These are phyloP conservation scores for Gomphus bonarii DNA, from an alignment of 1,284 basidiomycete genomes.

Conservation along the genomic window DNA sequence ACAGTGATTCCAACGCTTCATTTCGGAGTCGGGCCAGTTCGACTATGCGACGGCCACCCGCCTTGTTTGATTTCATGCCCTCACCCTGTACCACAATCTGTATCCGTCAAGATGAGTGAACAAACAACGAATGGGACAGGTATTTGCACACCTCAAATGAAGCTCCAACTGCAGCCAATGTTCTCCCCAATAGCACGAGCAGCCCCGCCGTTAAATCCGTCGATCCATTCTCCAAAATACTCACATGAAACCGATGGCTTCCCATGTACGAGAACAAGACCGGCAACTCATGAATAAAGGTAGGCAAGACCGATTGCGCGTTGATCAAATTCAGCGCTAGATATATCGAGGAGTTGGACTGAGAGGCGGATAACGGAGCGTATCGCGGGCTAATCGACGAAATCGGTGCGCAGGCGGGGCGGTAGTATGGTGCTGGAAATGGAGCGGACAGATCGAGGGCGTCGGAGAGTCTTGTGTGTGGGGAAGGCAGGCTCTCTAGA, in stretches of 20 bases:
- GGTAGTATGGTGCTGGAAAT: too few species aligned
- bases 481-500: too few species aligned
- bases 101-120: neutral
- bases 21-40: conserved; percentile 29
- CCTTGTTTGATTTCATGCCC: conserved; percentile 6
- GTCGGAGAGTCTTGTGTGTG: too few species aligned
- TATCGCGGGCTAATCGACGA: neutral
- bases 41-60: conserved; percentile 21
- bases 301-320: conserved; percentile 17
- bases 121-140: too few species aligned
- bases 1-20: conserved; percentile 26
- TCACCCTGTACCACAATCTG: neutral
- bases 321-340: neutral
- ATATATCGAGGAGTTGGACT: too few species aligned
- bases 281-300: conserved; percentile 17
- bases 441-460: too few species aligned
- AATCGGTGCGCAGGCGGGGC: too few species aligned
- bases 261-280: conserved; percentile 16
- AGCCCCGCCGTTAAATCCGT: too few species aligned
- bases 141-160: too few species aligned
- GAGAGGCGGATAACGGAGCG: neutral
- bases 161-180: too few species aligned
- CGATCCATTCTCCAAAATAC: conserved; percentile 20
- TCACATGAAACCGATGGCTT: conserved; percentile 15
- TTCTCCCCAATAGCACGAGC: too few species aligned